Conservation (phyloP, 2,329 filamentous ascomycete species). For the Mycocentrospora acerina region DNA sequence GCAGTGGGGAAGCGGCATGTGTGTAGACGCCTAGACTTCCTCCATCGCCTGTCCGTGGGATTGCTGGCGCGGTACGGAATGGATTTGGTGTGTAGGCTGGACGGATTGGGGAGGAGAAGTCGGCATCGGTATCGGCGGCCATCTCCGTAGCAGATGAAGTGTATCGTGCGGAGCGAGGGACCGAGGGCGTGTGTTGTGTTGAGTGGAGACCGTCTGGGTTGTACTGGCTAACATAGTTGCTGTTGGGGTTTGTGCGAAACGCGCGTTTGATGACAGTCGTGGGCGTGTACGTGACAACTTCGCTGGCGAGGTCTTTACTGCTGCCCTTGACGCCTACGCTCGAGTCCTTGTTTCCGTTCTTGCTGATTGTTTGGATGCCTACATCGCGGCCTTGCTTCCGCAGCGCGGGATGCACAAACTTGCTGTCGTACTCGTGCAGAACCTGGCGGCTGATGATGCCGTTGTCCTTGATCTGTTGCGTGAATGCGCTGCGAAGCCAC, state of each 20-base stretch:
- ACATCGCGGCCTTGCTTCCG: conserved; percentile 78
- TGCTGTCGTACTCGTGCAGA: conserved; percentile 91
- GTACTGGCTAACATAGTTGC: conserved; percentile 72
- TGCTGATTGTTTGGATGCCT: conserved; percentile 69
- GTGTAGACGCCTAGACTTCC: conserved; percentile 79
- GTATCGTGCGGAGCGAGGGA: conserved; percentile 33
- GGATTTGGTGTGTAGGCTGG: conserved; percentile 47
- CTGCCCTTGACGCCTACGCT: conserved; percentile 43
- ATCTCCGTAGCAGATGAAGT: conserved; percentile 42
- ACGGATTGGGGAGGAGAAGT: conserved; percentile 51
- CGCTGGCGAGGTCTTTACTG: conserved; percentile 46
- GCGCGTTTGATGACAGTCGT: conserved; percentile 65
- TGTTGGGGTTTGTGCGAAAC: conserved; percentile 81
- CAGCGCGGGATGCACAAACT: conserved; percentile 89
- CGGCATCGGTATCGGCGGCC: conserved; percentile 37
- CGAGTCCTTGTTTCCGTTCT: conserved; percentile 36
- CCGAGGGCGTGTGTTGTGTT: conserved; percentile 27
- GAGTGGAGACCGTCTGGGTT: conserved; percentile 60
- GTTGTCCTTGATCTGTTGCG: conserved; percentile 82
- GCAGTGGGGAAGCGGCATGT: conserved; percentile 79
- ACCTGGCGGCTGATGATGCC: conserved; percentile 87
- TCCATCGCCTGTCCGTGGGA: conserved; percentile 62
- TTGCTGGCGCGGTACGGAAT: conserved; percentile 54
- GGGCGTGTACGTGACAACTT: conserved; percentile 64
- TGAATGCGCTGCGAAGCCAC: conserved; percentile 71